A percentile compares a stretch with the other conserved stretches of the same genome.
phyloP scores from a whole-genome alignment of 768 basidiomycete species.

The Collybia sp. region DNA sequence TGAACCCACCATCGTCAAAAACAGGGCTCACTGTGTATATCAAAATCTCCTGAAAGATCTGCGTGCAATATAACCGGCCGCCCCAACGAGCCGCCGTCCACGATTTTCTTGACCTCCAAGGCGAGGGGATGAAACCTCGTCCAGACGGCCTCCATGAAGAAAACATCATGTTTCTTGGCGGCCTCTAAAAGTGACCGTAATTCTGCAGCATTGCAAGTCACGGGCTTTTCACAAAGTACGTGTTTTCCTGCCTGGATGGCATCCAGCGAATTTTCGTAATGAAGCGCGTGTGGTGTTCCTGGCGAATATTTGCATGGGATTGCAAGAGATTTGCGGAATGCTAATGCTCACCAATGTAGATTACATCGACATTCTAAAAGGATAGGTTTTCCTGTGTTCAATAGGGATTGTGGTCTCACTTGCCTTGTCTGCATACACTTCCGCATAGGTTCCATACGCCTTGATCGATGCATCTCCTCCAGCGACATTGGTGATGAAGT shows the following conservation, averaged over 20 bases:
- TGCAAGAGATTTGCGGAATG: neutral
- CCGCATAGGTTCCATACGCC: conserved; percentile 69
- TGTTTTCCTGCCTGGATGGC: conserved; percentile 80
- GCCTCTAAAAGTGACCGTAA: conserved; percentile 66
- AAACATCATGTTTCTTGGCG: conserved; percentile 74
- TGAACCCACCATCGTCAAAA: neutral
- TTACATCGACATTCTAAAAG: conserved; percentile 59
- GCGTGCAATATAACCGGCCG: conserved; percentile 65
- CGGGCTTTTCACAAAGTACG: conserved; percentile 87
- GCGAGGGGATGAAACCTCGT: conserved; percentile 76
- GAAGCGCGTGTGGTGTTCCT: conserved; percentile 84
- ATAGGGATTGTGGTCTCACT: conserved; percentile 6
- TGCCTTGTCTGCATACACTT: conserved; percentile 69
- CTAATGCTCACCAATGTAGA: conserved; percentile 60
- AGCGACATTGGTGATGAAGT: conserved; percentile 56
- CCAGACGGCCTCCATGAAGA: conserved; percentile 94
- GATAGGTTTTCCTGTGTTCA: neutral
- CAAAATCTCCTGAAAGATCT: conserved; percentile 71
- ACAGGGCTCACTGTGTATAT: conserved; percentile 50
- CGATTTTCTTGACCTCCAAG: conserved; percentile 57
- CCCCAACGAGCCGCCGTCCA: conserved; percentile 61
- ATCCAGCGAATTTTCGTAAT: conserved; percentile 73
- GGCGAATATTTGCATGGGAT: neutral
- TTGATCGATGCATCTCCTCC: conserved; percentile 50
- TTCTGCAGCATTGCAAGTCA: conserved; percentile 74